phyloP scores from a whole-genome alignment of 2,329 filamentous ascomycete genomes.

The Lasiodiplodia citricola region DNA sequence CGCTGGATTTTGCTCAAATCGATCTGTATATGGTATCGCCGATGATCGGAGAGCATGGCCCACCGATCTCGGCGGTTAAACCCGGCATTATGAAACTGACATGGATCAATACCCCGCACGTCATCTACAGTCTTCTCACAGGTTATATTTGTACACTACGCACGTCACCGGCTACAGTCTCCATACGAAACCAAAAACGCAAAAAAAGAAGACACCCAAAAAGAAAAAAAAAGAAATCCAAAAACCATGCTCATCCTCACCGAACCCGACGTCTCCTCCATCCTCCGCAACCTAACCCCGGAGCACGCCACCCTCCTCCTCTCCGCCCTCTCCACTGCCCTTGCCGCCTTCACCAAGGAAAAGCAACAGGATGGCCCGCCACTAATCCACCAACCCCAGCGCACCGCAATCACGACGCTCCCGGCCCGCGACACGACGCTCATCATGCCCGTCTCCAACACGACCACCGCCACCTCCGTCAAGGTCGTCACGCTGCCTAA shows the following conservation, averaged over 20 bases:
- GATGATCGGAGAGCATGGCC: no score
- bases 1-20: no score
- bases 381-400: slow-evolving; percentile 41
- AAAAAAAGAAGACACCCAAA: not conserved
- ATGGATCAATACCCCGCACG: no score
- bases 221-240: not conserved
- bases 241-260: slow-evolving; percentile 28
- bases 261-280: slow-evolving; percentile 35
- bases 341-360: slow-evolving; percentile 30
- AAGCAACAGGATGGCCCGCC: slow-evolving; percentile 49
- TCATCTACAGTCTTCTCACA: no score
- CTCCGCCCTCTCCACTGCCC: not conserved
- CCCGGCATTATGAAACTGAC: no score
- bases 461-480: slow-evolving; percentile 69
- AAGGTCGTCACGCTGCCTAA: slow-evolving; percentile 32
- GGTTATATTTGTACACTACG: no score
- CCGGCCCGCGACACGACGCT: slow-evolving; percentile 59
- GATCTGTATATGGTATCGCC: no score
- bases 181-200: no score
- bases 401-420: slow-evolving; percentile 76
- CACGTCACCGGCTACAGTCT: no score
- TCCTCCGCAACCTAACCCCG: slow-evolving; percentile 42
- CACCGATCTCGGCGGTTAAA: no score
- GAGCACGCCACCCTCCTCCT: not conserved
- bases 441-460: slow-evolving; percentile 71